These are phyloP conservation scores for Jatropha podagrica DNA, from an alignment of 441 rosid genomes.

Conservation along the genomic window DNA sequence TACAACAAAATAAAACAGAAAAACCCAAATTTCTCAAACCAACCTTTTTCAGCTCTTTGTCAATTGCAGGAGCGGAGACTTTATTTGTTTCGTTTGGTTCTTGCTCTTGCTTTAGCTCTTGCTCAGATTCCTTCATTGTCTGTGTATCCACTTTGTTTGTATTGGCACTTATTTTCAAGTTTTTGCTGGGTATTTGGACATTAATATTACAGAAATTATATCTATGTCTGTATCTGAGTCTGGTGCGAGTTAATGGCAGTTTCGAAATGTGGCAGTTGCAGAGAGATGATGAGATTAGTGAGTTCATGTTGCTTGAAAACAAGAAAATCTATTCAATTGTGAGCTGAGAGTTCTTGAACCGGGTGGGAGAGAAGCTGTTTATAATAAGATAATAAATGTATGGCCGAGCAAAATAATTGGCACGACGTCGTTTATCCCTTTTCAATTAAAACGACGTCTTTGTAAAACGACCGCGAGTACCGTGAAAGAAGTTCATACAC, in stretches of 20 bases:
- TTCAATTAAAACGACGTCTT: no score
- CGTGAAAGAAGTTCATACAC: no score
- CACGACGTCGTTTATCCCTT: background rate
- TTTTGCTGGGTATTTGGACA: slow-evolving; percentile 20
- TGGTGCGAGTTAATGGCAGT: slow-evolving; percentile 20
- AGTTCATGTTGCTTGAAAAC: slow-evolving; percentile 38
- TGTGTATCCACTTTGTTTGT: slow-evolving; percentile 45
- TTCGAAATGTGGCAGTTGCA: slow-evolving; percentile 34
- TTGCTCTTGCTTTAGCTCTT: slow-evolving; percentile 24
- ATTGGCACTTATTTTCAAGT: slow-evolving; percentile 35
- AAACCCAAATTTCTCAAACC: background rate
- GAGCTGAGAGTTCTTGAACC: background rate
- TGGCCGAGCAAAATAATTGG: background rate
- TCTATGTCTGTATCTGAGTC: slow-evolving; percentile 15
- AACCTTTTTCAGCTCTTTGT: slow-evolving; percentile 81
- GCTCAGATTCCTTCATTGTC: slow-evolving; percentile 36
- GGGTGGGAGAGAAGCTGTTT: background rate
- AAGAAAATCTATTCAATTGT: background rate
- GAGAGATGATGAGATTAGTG: slow-evolving; percentile 43
- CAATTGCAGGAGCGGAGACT: slow-evolving; percentile 32
- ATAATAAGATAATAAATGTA: slow-evolving; percentile 19
- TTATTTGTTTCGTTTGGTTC: slow-evolving; percentile 24
- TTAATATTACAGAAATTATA: background rate
- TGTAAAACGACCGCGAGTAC: no score
- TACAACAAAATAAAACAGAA: no score